Evolutionary conservation across 169 alveolate genomes (phyloP), one percentile per base, ranked within the genome.

Genomic region (Cyclospora cayetanensis): DNA sequence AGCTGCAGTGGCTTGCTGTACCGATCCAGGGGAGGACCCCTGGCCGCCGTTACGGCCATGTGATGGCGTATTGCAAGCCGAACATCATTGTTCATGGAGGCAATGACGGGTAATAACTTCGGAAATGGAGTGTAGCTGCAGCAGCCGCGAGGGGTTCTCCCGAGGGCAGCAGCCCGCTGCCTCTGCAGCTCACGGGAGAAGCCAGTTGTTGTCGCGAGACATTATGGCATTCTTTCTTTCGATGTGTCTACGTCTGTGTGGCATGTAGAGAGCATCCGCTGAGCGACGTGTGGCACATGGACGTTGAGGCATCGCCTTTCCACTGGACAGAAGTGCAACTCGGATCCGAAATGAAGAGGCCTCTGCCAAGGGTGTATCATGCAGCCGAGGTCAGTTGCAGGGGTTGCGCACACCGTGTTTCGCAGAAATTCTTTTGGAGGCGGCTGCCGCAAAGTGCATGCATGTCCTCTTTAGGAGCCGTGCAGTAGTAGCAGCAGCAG

Each of bases 1-100:
- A 95, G 72, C 97, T 99, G 18, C 94, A 94, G 89, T 99, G 99
- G 99, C 98, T 98, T 97, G 97, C 98, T 3, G 99, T 99, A 53
- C 99, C 99, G 43, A 98, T 98, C 20, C 96, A 96, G 87, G 99
- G 99, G 11, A 98, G 99, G 46, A 98, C 99, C 1, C 99, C 99
- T 31, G 99, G 99, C 41, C 95, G 99, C 91, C 96, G 99, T 79
- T 99, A 99, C 95, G 95, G 95, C 53, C 99, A 99, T 95, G 97
- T 99, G 12, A 95, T 99, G 97, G 98, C 97, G 35, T 99, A 96
- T 94, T 96, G 99, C 83, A 98, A 98, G 92, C 99, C 99, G 18
- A 97, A 97, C 93, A 94, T 99, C 46, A 95, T 99, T 22, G 99
- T 99, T 11, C 98, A 98, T 93, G 99, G 99, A 27, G 99, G 99